Base-by-base conservation (phyloP, 495 filamentous ascomycete genomes). In the Podospora comata region DNA sequence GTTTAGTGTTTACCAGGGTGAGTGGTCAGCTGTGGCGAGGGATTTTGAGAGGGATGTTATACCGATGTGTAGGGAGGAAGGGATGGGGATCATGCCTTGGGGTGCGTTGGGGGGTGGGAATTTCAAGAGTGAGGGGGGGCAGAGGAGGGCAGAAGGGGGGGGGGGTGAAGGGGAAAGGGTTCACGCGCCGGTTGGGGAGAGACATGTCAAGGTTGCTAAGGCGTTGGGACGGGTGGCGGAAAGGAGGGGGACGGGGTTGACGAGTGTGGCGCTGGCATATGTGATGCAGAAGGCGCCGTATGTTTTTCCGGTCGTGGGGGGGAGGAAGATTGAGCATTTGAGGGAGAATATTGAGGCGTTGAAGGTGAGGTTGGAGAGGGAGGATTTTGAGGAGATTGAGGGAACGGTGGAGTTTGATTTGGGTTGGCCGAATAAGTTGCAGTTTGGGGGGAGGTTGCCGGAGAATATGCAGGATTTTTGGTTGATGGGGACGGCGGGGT, bases 1-100 rank as follows among this genome's bases (percentile, higher is more conserved):
- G 6, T 91, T 92, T 77, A 78, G 74, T 57, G 77, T 91, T 64
- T 92, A 91, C 77, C 87, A 89, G 74, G 89, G 89, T 32, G 77
- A 75, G 2, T 91, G 88, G 88, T 87, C 79, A 70, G 80, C 85
- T 66, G 67, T 80, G 76, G 20, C 77, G 2, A 78, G 86, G 6
- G 85, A 87, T 62, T 78, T 88, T 30, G 86, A 88, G 77, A 78
- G 85, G 0, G 86, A 88, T 3, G 85, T 88, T 54, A 73, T 87
- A 6, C 85, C 85, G 11, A 87, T 88, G 86, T 77, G 78, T 61
- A 72, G 78, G 27, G 73, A 76, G 23, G 82, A 85, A 68, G 86
- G 85, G 23, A 89, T 89, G 87, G 86, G 81, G 0, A 58, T 89
- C n/a, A 77, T 78, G 0, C 85, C 87, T 0, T 89, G 85, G 84